Conservation (phyloP, 139 green algal genomes). For the Chlorella sp. region DNA sequence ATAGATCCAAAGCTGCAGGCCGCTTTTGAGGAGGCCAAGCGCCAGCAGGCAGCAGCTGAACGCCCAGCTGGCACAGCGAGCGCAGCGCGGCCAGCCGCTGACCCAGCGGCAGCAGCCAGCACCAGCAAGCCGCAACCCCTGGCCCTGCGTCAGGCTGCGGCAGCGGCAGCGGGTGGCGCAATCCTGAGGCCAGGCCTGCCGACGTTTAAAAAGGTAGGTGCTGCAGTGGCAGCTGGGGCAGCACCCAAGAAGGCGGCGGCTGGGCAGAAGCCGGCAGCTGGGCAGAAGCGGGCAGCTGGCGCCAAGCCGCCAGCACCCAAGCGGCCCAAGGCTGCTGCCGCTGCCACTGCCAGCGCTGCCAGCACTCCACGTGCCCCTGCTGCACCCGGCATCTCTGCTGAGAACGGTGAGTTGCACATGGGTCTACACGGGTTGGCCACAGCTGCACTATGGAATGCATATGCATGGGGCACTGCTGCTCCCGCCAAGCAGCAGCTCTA, state of each 20-base stretch:
- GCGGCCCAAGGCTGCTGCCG: neutral
- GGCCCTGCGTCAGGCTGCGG: neutral
- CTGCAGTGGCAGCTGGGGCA: neutral
- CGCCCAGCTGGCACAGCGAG: neutral
- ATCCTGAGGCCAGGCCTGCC: neutral
- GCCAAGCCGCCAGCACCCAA: slow-evolving; percentile 1
- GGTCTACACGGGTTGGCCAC: neutral
- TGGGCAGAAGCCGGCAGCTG: neutral
- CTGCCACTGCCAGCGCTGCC: neutral
- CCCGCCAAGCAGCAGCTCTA: neutral
- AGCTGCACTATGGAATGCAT: neutral
- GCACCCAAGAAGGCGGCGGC: slow-evolving; percentile 1
- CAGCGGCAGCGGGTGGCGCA: neutral
- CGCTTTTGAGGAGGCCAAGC: neutral
- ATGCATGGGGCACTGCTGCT: neutral
- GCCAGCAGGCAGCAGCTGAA: neutral
- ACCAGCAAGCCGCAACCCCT: neutral
- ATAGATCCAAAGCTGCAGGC: slow-evolving; percentile 10
- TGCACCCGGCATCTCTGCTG: neutral
- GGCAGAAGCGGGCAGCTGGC: neutral
- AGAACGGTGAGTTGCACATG: neutral
- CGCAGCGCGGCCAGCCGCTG: neutral
- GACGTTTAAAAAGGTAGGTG: slow-evolving; percentile 16
- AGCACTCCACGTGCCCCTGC: neutral
- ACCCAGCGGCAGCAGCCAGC: neutral